phyloP scores from a whole-genome alignment of 257 asterid genomes.

The Solanum virginianum region DNA sequence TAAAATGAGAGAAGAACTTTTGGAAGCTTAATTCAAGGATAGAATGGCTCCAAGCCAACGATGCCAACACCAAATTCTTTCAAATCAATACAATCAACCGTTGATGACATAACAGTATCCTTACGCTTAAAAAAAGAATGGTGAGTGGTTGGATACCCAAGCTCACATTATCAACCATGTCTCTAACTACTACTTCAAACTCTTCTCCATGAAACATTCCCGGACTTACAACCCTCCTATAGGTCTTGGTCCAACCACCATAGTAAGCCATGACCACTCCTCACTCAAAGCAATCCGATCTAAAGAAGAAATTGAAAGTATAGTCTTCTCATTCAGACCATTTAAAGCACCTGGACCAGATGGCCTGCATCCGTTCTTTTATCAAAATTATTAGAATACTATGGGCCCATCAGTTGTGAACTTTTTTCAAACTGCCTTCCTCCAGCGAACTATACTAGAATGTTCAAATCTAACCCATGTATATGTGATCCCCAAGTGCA shows the following conservation, averaged over 20 bases:
- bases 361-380: background rate
- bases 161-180: background rate
- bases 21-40: background rate
- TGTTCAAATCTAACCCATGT: too few species aligned
- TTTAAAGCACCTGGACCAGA: background rate
- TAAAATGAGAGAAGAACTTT: background rate
- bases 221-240: too few species aligned
- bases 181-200: background rate
- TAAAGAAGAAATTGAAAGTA: too few species aligned
- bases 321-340: background rate
- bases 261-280: background rate
- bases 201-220: too few species aligned
- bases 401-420: background rate
- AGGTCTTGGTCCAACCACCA: too few species aligned
- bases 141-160: rapidly evolving
- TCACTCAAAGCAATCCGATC: too few species aligned
- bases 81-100: background rate
- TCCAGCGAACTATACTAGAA: too few species aligned
- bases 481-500: background rate
- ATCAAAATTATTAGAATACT: too few species aligned
- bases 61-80: background rate
- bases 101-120: background rate
- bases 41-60: background rate
- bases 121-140: background rate
- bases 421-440: too few species aligned